Conservation (phyloP, 2,329 filamentous ascomycete species). For the Pseudogymnoascus sp. region DNA sequence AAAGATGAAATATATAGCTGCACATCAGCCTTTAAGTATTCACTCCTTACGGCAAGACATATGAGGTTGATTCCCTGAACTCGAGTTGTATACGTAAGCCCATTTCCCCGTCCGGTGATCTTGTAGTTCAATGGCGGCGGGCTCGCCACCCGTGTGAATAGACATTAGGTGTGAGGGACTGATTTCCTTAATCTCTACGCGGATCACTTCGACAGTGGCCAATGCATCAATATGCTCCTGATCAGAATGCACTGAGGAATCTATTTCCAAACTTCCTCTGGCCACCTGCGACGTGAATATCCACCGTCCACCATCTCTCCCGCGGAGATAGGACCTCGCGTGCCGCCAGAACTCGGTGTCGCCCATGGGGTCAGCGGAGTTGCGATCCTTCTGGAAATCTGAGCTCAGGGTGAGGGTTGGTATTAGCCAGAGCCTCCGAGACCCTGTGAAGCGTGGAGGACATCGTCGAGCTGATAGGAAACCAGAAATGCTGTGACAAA, state of each 20-base stretch:
- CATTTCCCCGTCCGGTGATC: neutral
- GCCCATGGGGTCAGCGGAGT: slow-evolving; percentile 12
- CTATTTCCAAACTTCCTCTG: neutral
- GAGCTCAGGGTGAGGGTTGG: neutral
- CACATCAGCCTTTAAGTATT: neutral
- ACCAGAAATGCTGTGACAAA: neutral
- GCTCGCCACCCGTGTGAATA: neutral
- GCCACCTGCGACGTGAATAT: slow-evolving; percentile 13
- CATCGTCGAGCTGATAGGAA: too few relatives aligned
- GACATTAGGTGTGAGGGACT: neutral
- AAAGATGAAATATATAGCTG: neutral
- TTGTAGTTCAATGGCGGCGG: neutral
- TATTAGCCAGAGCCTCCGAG: too few relatives aligned
- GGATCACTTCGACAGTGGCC: neutral
- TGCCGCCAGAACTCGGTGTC: slow-evolving; percentile 15
- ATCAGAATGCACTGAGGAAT: neutral
- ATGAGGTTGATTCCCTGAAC: neutral
- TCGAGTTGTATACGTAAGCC: neutral
- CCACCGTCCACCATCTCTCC: slow-evolving; percentile 15
- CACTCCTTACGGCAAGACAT: neutral
- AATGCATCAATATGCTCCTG: neutral
- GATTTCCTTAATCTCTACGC: neutral
- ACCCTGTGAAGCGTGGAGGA: too few relatives aligned
- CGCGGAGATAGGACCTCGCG: slow-evolving; percentile 15
- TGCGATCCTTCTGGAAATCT: neutral